Evolutionary conservation across 257 asterid species (phyloP).

Genomic region (Ballota nigra): DNA sequence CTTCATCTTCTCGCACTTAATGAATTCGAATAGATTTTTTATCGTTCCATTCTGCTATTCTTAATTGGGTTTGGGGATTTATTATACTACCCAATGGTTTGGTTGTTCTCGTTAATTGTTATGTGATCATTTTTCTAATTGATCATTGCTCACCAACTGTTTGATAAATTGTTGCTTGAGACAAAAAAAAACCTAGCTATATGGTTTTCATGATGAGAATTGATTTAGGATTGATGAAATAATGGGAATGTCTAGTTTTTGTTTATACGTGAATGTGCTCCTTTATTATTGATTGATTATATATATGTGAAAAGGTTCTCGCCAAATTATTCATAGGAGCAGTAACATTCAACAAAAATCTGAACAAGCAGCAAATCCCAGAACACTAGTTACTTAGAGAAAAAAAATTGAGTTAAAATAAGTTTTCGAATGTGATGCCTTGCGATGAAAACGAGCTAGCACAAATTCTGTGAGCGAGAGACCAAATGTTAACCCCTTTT

Average conservation of each 20-base stretch:
- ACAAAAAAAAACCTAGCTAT: background rate
- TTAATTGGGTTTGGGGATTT: background rate
- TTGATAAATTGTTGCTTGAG: background rate
- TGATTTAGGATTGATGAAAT: background rate
- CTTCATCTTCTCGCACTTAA: background rate
- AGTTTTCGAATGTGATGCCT: conserved; percentile 5
- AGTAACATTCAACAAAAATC: conserved; percentile 33
- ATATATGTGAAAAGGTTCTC: background rate
- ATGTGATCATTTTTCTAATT: background rate
- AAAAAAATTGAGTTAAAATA: conserved; percentile 9
- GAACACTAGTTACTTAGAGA: conserved; percentile 13
- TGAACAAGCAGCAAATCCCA: conserved; percentile 22
- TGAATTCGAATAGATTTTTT: background rate
- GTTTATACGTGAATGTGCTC: background rate
- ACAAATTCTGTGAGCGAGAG: conserved; percentile 11
- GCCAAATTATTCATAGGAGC: conserved; percentile 10
- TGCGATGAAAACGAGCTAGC: background rate
- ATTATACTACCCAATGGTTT: background rate
- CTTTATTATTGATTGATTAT: background rate
- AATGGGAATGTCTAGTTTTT: background rate
- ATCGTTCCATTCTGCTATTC: background rate
- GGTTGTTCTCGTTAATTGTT: background rate
- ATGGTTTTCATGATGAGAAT: background rate
- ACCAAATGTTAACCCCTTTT: conserved; percentile 9
- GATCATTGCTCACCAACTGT: background rate